These are phyloP conservation scores for Pogostemon cablin DNA, from an alignment of 257 asterid genomes.

Conservation along the genomic window DNA sequence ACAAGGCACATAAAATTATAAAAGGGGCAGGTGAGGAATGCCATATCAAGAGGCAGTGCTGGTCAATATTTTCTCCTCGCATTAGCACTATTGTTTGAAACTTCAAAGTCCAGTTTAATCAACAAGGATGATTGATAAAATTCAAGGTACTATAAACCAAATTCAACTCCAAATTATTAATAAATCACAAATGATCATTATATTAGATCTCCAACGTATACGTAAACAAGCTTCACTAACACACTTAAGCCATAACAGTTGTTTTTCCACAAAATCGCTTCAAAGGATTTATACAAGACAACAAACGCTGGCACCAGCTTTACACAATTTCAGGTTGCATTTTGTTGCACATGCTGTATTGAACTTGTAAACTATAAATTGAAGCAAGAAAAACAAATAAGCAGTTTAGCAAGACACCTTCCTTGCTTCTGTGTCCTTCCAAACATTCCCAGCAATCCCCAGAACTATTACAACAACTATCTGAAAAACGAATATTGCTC, in stretches of 20 bases:
- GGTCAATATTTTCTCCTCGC: constrained; percentile 23
- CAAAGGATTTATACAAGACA: neutral
- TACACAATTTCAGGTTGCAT: constrained; percentile 17
- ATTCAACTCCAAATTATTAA: neutral
- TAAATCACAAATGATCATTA: neutral
- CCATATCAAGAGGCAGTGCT: constrained; percentile 20
- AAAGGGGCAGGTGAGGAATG: constrained; percentile 16
- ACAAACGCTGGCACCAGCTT: constrained; percentile 4
- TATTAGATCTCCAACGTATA: constrained; percentile 23
- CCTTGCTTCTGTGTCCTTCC: constrained; percentile 98
- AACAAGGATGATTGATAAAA: constrained; percentile 8
- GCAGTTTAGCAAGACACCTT: constrained; percentile 54
- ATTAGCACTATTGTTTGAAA: constrained; percentile 6
- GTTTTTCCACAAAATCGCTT: neutral
- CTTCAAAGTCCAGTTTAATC: constrained; percentile 4
- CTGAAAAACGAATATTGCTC: constrained; percentile 96
- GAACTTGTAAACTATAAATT: constrained; percentile 7
- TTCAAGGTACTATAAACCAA: constrained; percentile 4
- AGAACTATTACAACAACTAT: constrained; percentile 94
- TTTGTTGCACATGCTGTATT: constrained; percentile 14
- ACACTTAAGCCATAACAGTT: constrained; percentile 21
- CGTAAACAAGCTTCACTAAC: constrained; percentile 21
- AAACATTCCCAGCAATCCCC: constrained; percentile 95
- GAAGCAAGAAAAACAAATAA: constrained; percentile 28
- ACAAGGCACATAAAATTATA: neutral